phyloP scores from a whole-genome alignment of 2,329 filamentous ascomycete genomes.

The Sporothrix pseudoabietina region DNA sequence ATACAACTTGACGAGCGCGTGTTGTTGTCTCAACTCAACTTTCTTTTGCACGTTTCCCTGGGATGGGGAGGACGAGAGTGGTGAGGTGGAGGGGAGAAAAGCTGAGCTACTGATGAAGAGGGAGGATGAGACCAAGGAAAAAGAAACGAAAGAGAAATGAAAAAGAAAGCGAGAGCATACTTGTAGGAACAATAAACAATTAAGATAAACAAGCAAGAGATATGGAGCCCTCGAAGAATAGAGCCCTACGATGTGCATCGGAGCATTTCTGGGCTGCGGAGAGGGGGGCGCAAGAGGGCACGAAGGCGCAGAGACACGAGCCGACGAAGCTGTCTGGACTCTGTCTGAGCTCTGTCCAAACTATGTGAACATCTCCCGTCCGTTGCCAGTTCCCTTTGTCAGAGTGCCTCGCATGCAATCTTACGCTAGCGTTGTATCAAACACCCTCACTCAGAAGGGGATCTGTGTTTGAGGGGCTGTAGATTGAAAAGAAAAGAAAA shows the following conservation, averaged over 20 bases:
- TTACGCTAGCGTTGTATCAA: neutral
- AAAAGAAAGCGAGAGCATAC: neutral
- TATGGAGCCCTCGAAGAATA: too few species aligned
- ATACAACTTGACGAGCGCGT: neutral
- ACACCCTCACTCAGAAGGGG: neutral
- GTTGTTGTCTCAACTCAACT: neutral
- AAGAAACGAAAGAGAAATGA: conserved; percentile 3
- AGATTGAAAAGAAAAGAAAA: neutral
- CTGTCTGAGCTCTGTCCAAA: neutral
- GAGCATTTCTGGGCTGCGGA: neutral
- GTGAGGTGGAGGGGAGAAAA: neutral
- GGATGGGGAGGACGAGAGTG: neutral
- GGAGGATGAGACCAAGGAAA: neutral
- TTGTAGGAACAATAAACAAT: neutral
- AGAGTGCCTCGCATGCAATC: neutral
- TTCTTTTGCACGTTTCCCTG: neutral
- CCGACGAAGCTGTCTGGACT: neutral
- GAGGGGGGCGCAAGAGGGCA: neutral
- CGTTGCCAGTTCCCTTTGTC: neutral
- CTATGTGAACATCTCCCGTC: too few species aligned
- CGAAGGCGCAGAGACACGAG: neutral
- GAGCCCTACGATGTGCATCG: neutral
- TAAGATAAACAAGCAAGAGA: neutral
- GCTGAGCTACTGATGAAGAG: neutral
- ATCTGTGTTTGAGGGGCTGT: neutral